Evolutionary conservation across 441 rosid species (phyloP).

Genomic region (Theobroma grandiflorum): DNA sequence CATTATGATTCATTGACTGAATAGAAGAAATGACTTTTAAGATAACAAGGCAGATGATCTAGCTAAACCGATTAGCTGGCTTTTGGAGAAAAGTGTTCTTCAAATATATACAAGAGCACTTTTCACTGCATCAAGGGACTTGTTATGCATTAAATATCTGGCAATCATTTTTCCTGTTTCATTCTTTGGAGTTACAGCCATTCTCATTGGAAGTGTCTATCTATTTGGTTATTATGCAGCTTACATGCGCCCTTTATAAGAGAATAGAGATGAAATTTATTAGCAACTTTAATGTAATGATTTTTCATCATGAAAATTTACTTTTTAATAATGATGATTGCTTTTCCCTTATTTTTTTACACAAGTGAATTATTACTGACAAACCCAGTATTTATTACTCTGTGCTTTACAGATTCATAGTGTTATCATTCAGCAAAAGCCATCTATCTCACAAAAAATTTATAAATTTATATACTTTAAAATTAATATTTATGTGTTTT

Average conservation of each 20-base stretch:
- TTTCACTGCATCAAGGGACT: not conserved
- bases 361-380: too few species aligned
- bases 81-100: not conserved
- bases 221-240: not conserved
- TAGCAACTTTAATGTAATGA: too few species aligned
- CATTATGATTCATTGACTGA: not conserved
- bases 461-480: too few species aligned
- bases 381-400: too few species aligned
- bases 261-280: not conserved
- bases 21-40: not conserved
- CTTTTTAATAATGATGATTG: too few species aligned
- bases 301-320: too few species aligned
- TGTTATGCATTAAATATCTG: not conserved
- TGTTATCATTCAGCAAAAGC: too few species aligned
- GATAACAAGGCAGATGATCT: not conserved
- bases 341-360: too few species aligned
- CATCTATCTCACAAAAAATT: too few species aligned
- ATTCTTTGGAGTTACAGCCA: not conserved
- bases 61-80: not conserved
- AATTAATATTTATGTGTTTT: too few species aligned
- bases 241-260: not conserved
- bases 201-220: not conserved
- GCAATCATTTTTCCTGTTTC: not conserved
- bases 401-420: too few species aligned
- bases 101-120: not conserved